A percentile compares a stretch with the other conserved stretches of the same genome.
phyloP scores from a whole-genome alignment of 2,329 filamentous ascomycete genomes.

The Microcyclosporella mali region DNA sequence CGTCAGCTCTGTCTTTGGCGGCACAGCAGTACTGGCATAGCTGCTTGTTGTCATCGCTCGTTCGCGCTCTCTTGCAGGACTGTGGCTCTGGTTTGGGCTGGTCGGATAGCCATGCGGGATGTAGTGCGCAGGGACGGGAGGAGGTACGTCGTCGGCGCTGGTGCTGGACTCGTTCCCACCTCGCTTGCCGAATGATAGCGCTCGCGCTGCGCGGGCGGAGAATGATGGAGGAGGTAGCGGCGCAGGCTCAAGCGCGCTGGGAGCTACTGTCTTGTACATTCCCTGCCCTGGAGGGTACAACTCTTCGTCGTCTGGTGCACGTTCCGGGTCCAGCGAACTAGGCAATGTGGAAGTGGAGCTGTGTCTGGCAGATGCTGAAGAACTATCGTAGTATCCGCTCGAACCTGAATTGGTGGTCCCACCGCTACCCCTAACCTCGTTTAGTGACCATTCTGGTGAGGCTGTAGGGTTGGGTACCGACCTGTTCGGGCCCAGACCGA shows the following conservation, averaged over 20 bases:
- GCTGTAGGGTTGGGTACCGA: conserved; percentile 12
- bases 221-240: conserved; percentile 32
- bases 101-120: conserved; percentile 2
- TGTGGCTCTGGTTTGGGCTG: conserved; percentile 8
- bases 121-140: conserved; percentile 15
- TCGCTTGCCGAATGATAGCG: conserved; percentile 48
- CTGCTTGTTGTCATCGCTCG: conserved; percentile 37
- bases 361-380: conserved; percentile 43
- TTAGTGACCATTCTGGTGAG: conserved; percentile 25
- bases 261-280: conserved; percentile 38
- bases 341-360: conserved; percentile 52
- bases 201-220: conserved; percentile 41
- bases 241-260: conserved; percentile 31
- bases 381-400: conserved; percentile 38
- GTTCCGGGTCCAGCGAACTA: conserved; percentile 46
- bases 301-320: conserved; percentile 28
- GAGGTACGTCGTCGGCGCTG: conserved; percentile 15
- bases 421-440: conserved; percentile 41
- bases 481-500: conserved; percentile 19
- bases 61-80: conserved; percentile 30
- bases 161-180: conserved; percentile 21
- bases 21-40: conserved; percentile 36
- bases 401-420: conserved; percentile 44
- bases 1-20: conserved; percentile 23
- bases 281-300: conserved; percentile 29